Conservation (phyloP, 2,329 filamentous ascomycete genomes). For the Chrysoporthe deuterocubensis region DNA sequence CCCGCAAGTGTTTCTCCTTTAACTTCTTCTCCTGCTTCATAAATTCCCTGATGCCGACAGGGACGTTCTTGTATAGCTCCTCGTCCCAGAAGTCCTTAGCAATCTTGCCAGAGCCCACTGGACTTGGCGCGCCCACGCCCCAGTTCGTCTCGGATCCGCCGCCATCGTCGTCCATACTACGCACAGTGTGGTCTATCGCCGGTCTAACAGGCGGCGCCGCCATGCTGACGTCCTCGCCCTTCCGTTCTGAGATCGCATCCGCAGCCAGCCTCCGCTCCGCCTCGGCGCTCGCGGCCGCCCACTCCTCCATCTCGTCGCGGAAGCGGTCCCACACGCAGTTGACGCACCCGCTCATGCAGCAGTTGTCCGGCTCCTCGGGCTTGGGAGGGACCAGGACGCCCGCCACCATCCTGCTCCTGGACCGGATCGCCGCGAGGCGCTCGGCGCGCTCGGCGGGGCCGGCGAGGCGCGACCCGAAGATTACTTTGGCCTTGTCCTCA, state of each 20-base stretch:
- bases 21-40: conserved; percentile 96
- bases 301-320: conserved; percentile 90
- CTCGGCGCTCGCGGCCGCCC: conserved; percentile 68
- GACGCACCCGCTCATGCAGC: conserved; percentile 98
- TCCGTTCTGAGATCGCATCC: conserved; percentile 5
- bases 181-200: conserved; percentile 42
- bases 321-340: conserved; percentile 96
- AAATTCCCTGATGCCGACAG: conserved; percentile 92
- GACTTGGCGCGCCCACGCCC: conserved; percentile 46
- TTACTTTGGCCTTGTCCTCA: conserved; percentile 63
- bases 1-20: conserved; percentile 71
- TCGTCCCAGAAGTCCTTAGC: conserved; percentile 62
- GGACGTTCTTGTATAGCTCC: conserved; percentile 77
- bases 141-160: conserved; percentile 75
- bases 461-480: conserved; percentile 81
- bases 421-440: conserved; percentile 60
- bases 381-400: conserved; percentile 82
- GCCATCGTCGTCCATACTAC: conserved; percentile 79
- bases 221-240: neutral
- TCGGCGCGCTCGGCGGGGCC: conserved; percentile 72
- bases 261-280: conserved; percentile 60
- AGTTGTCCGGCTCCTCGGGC: conserved; percentile 92
- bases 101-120: conserved; percentile 40
- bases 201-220: conserved; percentile 10
- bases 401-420: conserved; percentile 68